Evolutionary conservation across 2,329 filamentous ascomycete species (phyloP), one percentile per base, ranked within the genome.

Genomic region (Ceratocystis smalleyi): DNA sequence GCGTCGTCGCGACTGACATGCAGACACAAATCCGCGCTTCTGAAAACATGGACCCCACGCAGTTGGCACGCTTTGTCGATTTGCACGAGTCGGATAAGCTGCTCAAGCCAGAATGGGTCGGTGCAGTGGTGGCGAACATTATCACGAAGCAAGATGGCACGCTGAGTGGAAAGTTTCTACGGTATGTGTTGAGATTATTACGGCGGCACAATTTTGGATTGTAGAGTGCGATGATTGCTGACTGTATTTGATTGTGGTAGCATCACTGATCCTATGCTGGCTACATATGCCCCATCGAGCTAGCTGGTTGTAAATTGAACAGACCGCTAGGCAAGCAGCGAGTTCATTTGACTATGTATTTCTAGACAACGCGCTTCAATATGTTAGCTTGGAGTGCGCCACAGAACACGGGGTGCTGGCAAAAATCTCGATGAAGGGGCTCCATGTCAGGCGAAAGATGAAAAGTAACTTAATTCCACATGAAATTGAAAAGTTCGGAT

Each of bases 1-100:
- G 91, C 1, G 83, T 88, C 57, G 87, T 95, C 6, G 88, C 96
- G 71, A 96, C 91, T 0, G 86, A 86, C 62, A 96, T 96, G 91
- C 91, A 96, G 73, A 80, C 80, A n/a, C 81, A 87, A 65, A 82
- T 99, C 65, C 79, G 94, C 61, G 85, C 91, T 59, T 73, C 75
- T 45, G 71, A 72, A 1, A 73, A 73, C 63, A 84, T 84, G 82
- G 71, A 77, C 61, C 72, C 77, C 63, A 72, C 75, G 5, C 81
- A 84, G 65, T 87, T 94, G 73, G 77, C 80, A 6, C 78, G 76
- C 32, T 97, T 97, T 70, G 77, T 83, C 12, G 77, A 82, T 0
- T 79, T 88, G 17, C 86, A 91, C 71, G 80, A 84, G 68, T 79
- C 81, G 5, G 91, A 91, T 15, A 81, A 81, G 61, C 75, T 97